Evolutionary conservation across 148 eudicot species (phyloP).

Genomic region (Chenopodium suecicum): DNA sequence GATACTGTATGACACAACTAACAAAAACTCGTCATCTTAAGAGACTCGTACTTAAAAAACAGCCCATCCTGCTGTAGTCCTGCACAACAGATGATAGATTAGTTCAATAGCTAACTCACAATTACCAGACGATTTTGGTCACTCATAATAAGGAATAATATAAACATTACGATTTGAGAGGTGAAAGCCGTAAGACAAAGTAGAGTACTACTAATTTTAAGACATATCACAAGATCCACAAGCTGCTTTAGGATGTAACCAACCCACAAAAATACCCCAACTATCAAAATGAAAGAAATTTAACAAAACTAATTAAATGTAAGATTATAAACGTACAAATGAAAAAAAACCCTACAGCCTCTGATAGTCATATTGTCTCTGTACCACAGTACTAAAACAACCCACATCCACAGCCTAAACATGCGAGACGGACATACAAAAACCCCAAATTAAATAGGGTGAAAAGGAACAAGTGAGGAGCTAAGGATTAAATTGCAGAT

Average conservation of each 20-base stretch:
- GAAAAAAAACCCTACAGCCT: constrained; percentile 9
- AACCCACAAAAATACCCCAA: background rate
- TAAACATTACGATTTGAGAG: too few species aligned
- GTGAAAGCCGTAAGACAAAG: too few species aligned
- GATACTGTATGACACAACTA: too few species aligned
- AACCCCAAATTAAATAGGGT: background rate
- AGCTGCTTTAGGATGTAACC: background rate
- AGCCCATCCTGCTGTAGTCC: too few species aligned
- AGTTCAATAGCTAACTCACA: too few species aligned
- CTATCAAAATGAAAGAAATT: background rate
- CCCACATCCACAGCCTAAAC: constrained; percentile 3
- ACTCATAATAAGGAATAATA: too few species aligned
- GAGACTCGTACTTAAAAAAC: too few species aligned
- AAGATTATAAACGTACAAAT: constrained; percentile 1
- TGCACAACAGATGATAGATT: too few species aligned
- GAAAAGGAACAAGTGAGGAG: background rate
- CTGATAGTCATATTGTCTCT: background rate
- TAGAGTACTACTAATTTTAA: too few species aligned
- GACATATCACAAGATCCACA: background rate
- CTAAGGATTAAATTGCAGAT: constrained; percentile 28
- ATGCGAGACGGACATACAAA: background rate
- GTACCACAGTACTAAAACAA: constrained; percentile 3
- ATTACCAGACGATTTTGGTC: too few species aligned
- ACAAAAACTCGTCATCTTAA: too few species aligned
- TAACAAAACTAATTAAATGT: background rate